phyloP scores from a whole-genome alignment of 2,329 filamentous ascomycete genomes.

The Fusarium sp. region DNA sequence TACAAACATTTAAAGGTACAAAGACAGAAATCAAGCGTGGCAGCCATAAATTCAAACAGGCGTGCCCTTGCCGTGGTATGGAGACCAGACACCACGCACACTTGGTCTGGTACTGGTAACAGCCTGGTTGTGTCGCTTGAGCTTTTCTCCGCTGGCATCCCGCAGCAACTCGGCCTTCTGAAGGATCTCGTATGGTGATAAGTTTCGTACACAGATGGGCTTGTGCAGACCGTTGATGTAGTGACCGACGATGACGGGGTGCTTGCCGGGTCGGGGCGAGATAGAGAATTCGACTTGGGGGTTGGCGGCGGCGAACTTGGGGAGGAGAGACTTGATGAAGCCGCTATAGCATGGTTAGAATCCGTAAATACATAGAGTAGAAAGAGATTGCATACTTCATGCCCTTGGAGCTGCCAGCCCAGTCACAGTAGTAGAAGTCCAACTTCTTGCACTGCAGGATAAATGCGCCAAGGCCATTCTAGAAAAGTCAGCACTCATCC shows the following conservation, averaged over 20 bases:
- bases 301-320: slow-evolving; percentile 81
- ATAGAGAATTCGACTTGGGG: slow-evolving; percentile 92
- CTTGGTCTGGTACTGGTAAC: slow-evolving; percentile 72
- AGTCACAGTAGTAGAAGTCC: slow-evolving; percentile 98
- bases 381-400: slow-evolving; percentile 77
- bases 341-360: slow-evolving; percentile 62
- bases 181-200: slow-evolving; percentile 82
- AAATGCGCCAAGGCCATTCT: slow-evolving; percentile 98
- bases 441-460: slow-evolving; percentile 96
- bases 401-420: slow-evolving; percentile 89
- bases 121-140: slow-evolving; percentile 71
- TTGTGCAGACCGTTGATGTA: slow-evolving; percentile 93
- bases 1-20: slow-evolving; percentile 46
- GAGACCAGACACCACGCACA: slow-evolving; percentile 77
- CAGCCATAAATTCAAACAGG: slow-evolving; percentile 55
- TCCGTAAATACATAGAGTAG: background rate
- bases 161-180: slow-evolving; percentile 80
- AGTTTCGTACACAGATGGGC: slow-evolving; percentile 87
- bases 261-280: slow-evolving; percentile 87
- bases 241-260: slow-evolving; percentile 87
- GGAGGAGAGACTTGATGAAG: slow-evolving; percentile 83
- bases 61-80: slow-evolving; percentile 72
- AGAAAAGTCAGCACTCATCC: slow-evolving; percentile 28
- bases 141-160: slow-evolving; percentile 80
- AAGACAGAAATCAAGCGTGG: slow-evolving; percentile 15